Conservation (phyloP, 2,329 filamentous ascomycete genomes). For the Exophiala viscosa region DNA sequence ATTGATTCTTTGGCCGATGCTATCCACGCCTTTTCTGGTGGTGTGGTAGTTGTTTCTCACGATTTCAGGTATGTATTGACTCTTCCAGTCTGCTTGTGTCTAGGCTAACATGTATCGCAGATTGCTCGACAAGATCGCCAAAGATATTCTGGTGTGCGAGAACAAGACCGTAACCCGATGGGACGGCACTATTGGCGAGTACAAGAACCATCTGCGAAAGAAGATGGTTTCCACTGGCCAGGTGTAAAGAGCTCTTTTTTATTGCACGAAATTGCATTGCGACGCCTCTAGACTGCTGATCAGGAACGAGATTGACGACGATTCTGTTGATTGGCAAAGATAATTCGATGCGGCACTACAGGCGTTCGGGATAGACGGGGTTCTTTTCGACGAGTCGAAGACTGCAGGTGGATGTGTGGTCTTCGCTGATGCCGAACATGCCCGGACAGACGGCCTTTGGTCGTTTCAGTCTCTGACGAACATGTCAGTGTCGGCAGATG, state of each 20-base stretch:
- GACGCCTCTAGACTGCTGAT: not conserved
- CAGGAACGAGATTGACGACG: conserved; percentile 6
- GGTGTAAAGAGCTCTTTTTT: conserved; percentile 56
- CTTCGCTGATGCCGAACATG: no score
- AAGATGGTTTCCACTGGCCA: conserved; percentile 92
- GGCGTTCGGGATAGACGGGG: conserved; percentile 19
- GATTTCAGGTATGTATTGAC: conserved; percentile 80
- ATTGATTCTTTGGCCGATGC: conserved; percentile 97
- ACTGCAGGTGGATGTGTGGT: no score
- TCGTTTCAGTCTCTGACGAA: no score
- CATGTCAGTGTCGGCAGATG: no score
- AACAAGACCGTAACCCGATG: conserved; percentile 89
- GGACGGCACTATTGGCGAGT: conserved; percentile 84
- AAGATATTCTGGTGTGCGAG: conserved; percentile 99
- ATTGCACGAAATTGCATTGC: not conserved
- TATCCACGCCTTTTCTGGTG: conserved; percentile 92
- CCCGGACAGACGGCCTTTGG: no score
- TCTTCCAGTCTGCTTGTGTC: not conserved
- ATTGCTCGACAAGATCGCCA: conserved; percentile 97
- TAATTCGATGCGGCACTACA: conserved; percentile 7
- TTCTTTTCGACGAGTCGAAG: not conserved
- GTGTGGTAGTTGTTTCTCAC: conserved; percentile 97
- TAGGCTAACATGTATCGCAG: conserved; percentile 44
- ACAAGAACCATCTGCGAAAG: conserved; percentile 98
- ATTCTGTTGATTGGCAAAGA: conserved; percentile 1